Conservation (phyloP, 306 rosid species). For the Castanospermum australe region DNA sequence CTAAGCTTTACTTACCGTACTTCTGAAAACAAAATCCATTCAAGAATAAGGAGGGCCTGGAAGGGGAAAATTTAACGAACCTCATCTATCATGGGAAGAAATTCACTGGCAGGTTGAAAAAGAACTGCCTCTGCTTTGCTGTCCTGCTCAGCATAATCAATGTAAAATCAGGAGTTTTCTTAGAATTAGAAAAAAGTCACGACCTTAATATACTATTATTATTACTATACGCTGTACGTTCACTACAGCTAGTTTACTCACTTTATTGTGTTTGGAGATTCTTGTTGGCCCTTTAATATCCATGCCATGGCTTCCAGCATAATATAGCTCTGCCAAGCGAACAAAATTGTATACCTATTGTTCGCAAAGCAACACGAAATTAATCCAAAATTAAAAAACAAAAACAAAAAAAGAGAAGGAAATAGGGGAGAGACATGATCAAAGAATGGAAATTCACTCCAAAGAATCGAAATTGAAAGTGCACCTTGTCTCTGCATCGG, state of each 20-base stretch:
- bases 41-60: not conserved
- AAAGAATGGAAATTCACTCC: no score
- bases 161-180: not conserved
- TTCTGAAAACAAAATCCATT: not conserved
- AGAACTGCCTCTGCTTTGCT: conserved; percentile 56
- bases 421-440: no score
- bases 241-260: conserved; percentile 32
- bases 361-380: not conserved
- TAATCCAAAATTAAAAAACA: not conserved
- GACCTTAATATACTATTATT: not conserved
- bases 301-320: conserved; percentile 99
- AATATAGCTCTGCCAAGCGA: conserved; percentile 79
- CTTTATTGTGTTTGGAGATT: conserved; percentile 63
- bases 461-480: conserved; percentile 5
- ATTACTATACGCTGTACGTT: not conserved
- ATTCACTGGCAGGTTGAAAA: conserved; percentile 86
- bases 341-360: conserved; percentile 77
- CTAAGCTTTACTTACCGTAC: not conserved
- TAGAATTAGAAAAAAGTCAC: not conserved
- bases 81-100: conserved; percentile 88
- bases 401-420: no score
- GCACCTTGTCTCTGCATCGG: conserved; percentile 88
- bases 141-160: conserved; percentile 41
- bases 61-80: conserved; percentile 29
- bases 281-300: conserved; percentile 89